Evolutionary conservation across 2,329 filamentous ascomycete species (phyloP).

Genomic region (Phyllosticta capitalensis): DNA sequence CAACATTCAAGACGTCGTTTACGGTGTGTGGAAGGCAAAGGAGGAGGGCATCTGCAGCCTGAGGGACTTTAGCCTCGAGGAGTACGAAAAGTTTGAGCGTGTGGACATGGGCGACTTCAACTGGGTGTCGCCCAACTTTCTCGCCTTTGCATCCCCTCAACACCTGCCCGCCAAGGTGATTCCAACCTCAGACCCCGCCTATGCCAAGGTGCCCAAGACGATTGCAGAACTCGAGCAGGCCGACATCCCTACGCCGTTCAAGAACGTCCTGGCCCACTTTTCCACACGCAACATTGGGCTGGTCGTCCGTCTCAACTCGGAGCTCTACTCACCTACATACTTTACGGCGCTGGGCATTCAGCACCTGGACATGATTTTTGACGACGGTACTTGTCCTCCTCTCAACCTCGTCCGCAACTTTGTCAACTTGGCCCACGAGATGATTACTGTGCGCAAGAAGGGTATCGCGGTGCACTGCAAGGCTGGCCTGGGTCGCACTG

Average conservation of each 20-base stretch:
- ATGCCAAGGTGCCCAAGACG: constrained; percentile 63
- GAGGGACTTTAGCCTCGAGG: constrained; percentile 89
- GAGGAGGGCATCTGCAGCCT: constrained; percentile 86
- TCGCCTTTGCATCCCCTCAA: constrained; percentile 94
- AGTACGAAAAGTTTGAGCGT: constrained; percentile 82
- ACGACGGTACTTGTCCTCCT: constrained; percentile 91
- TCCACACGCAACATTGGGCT: constrained; percentile 78
- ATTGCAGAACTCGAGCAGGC: constrained; percentile 63
- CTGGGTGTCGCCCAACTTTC: constrained; percentile 91
- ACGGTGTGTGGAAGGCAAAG: constrained; percentile 98
- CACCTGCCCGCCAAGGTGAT: constrained; percentile 67
- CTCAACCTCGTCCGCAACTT: constrained; percentile 87
- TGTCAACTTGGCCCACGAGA: constrained; percentile 88
- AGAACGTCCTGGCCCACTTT: constrained; percentile 91
- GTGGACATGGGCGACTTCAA: constrained; percentile 99
- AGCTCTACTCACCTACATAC: constrained; percentile 92
- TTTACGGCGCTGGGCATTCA: constrained; percentile 92
- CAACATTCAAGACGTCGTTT: constrained; percentile 94
- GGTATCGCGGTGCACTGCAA: constrained; percentile 98
- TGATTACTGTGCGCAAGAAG: constrained; percentile 82
- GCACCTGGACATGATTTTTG: constrained; percentile 98
- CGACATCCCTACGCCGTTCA: constrained; percentile 75
- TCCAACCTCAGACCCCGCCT: constrained; percentile 61
- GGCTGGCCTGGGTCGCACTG: constrained; percentile 87
- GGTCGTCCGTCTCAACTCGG: constrained; percentile 90